Base-by-base conservation (phyloP, 2,329 filamentous ascomycete species). In the Alternaria rosae region DNA sequence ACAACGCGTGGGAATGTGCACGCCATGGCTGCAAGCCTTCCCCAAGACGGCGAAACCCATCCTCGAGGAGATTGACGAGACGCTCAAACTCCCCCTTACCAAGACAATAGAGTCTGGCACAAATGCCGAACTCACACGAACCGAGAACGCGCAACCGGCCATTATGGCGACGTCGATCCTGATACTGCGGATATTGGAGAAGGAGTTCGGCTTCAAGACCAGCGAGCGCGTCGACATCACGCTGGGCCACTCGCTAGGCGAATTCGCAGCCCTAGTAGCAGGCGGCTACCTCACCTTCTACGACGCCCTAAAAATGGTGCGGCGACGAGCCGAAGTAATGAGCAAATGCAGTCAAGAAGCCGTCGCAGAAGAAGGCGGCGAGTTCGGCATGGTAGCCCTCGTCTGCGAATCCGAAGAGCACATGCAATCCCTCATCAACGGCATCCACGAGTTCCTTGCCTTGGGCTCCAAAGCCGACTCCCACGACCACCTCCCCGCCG, bases 121-220 rank as follows among this genome's bases (percentile, higher is more conserved):
- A 2, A 92, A 91, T 70, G 88, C 88, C 58, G 82, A 85, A 54
- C 87, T 98, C 58, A 96, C 92, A 42, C 87, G 88, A 59, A 97
- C 94, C 5, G 88, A 91, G 67, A 94, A 97, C 76, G 92, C 94
- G 5, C 94, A 98, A 79, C 94, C 94, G 2, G 94, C 94, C 71
- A 97, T 97, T 79, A 97, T 98, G 93, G 92, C 93, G 13, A 95
- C 93, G 5, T 96, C 92, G 26, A 89, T 97, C 75, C 86, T 97
- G 61, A 96, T 97, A 74, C 85, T 97, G 57, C 90, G 92, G 58
- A 89, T 97, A 62, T 85, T 98, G 66, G 93, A 97, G 82, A 84
- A 87, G 64, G 92, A 97, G 69, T 97, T 94, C 76, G 88, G 86
- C 42, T 97, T 97, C 81, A 84, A 87, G 59, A 86, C 89, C 7